Conservation (phyloP, 202 grass and related monocot genomes). For the Tripidium arundinaceum region DNA sequence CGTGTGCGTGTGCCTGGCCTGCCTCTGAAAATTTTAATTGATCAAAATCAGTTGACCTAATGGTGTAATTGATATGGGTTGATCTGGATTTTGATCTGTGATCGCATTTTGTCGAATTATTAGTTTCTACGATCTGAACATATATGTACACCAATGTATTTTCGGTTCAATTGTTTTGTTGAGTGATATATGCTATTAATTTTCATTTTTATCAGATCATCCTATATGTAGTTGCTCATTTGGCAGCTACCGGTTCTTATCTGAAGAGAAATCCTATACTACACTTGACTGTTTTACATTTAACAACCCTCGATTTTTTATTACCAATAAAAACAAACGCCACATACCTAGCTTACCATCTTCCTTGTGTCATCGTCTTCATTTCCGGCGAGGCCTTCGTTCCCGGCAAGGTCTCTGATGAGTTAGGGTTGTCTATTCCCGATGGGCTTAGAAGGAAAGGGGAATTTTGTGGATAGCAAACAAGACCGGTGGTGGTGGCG, state of each 20-base stretch:
- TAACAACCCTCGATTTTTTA: too few relatives aligned
- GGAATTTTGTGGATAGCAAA: too few relatives aligned
- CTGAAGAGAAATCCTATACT: neutral
- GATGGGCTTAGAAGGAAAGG: too few relatives aligned
- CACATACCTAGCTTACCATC: too few relatives aligned
- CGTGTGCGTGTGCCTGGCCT: neutral
- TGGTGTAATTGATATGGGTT: neutral
- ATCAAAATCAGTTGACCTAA: conserved; percentile 11
- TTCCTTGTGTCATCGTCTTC: too few relatives aligned
- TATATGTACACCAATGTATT: neutral
- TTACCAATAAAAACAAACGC: too few relatives aligned
- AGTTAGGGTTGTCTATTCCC: too few relatives aligned
- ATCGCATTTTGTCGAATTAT: neutral
- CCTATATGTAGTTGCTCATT: neutral
- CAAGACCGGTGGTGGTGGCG: too few relatives aligned
- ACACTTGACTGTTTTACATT: too few relatives aligned
- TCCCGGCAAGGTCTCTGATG: too few relatives aligned
- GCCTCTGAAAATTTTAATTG: neutral
- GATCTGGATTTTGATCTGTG: conserved; percentile 30
- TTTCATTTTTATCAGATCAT: neutral
- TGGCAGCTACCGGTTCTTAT: neutral
- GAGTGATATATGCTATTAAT: neutral
- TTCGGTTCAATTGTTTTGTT: neutral
- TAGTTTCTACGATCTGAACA: neutral
- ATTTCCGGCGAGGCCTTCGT: too few relatives aligned